A percentile compares a stretch with the other conserved stretches of the same genome.
phyloP scores from a whole-genome alignment of 208 protist genomes.

The Porcisia deanei region DNA sequence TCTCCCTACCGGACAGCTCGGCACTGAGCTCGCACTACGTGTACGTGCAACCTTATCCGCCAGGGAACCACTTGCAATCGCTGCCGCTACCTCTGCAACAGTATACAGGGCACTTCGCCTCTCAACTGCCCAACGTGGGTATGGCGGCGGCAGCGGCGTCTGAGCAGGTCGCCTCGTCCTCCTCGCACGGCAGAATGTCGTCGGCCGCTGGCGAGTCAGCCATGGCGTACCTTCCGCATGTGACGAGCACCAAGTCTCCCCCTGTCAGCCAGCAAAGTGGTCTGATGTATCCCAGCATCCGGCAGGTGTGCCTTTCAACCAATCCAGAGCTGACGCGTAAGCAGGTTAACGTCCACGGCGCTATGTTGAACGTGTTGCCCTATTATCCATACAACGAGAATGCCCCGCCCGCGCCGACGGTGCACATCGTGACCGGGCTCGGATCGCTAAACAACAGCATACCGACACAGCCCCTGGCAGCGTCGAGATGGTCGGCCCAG shows the following conservation, averaged over 20 bases:
- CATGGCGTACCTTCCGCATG: background rate
- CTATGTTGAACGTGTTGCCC: constrained; percentile 31
- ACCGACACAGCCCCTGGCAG: constrained; percentile 22
- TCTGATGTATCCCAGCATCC: background rate
- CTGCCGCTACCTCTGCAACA: background rate
- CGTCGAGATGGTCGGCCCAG: constrained; percentile 15
- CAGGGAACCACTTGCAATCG: background rate
- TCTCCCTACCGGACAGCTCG: background rate
- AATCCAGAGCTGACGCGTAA: constrained; percentile 32
- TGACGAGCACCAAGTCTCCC: background rate
- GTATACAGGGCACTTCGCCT: background rate
- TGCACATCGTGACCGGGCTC: constrained; percentile 32
- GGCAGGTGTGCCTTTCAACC: constrained; percentile 4
- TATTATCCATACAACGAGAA: constrained; percentile 42
- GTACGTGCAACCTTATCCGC: background rate
- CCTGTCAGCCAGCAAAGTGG: background rate
- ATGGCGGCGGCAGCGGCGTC: background rate
- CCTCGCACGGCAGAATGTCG: background rate
- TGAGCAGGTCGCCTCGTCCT: background rate
- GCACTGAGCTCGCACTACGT: constrained; percentile 3
- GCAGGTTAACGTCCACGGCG: constrained; percentile 48
- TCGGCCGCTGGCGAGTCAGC: background rate
- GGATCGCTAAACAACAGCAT: constrained; percentile 22
- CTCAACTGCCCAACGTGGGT: background rate
- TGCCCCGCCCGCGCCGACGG: constrained; percentile 33